Conservation (phyloP, 805 yeast species). For the Isabelozyma pseudorhagii region DNA sequence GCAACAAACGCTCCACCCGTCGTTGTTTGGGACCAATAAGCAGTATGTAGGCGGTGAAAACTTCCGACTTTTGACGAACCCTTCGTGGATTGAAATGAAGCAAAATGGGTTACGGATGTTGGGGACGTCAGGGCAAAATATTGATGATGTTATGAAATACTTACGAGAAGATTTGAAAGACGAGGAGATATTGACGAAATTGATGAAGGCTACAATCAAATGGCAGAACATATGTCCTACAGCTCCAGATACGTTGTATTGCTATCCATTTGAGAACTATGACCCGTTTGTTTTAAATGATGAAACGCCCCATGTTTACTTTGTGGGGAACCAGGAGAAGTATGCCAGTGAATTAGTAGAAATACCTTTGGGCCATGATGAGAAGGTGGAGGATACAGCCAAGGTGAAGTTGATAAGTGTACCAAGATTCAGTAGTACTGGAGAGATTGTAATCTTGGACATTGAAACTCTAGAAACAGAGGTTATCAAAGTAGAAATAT, state of each 20-base stretch:
- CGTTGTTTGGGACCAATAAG: slow-evolving; percentile 55
- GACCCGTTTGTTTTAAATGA: slow-evolving; percentile 77
- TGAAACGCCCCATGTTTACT: slow-evolving; percentile 82
- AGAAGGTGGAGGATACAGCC: slow-evolving; percentile 5
- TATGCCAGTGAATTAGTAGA: slow-evolving; percentile 47
- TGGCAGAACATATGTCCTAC: slow-evolving; percentile 94
- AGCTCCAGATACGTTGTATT: slow-evolving; percentile 92
- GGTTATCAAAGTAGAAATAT: slow-evolving; percentile 32
- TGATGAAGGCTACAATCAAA: slow-evolving; percentile 60
- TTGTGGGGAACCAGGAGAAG: slow-evolving; percentile 77
- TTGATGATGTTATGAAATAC: slow-evolving; percentile 75
- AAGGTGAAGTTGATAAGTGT: slow-evolving; percentile 56
- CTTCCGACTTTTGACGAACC: slow-evolving; percentile 51
- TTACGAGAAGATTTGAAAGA: slow-evolving; percentile 39
- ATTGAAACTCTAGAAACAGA: slow-evolving; percentile 39
- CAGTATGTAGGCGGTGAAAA: slow-evolving; percentile 37
- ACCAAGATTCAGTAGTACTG: slow-evolving; percentile 68
- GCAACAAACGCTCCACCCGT: slow-evolving; percentile 83
- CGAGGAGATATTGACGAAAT: slow-evolving; percentile 34
- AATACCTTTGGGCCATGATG: slow-evolving; percentile 23
- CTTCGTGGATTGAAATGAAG: slow-evolving; percentile 58
- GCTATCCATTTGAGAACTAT: slow-evolving; percentile 71
- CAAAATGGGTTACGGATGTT: slow-evolving; percentile 52
- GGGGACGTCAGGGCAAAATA: slow-evolving; percentile 83
- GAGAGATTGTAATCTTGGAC: slow-evolving; percentile 38